Evolutionary conservation across 1,284 basidiomycete genomes (phyloP).

Genomic region (Takashimella tepidaria): DNA sequence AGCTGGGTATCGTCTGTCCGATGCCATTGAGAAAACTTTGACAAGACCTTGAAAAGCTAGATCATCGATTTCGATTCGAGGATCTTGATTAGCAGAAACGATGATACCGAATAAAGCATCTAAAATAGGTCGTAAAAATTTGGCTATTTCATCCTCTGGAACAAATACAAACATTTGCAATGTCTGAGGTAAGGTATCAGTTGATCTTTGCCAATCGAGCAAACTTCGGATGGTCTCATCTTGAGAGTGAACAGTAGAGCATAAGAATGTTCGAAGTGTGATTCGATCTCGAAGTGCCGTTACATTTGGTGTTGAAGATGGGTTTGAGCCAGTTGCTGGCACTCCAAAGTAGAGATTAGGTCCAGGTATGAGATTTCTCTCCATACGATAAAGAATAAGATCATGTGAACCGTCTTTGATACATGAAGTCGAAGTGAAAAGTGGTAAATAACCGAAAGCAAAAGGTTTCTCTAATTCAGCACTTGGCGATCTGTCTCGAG

Average conservation of each 20-base stretch:
- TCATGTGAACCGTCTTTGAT: conserved; percentile 87
- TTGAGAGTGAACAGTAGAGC: conserved; percentile 89
- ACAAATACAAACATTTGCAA: conserved; percentile 87
- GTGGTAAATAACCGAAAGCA: conserved; percentile 86
- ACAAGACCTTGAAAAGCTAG: conserved; percentile 87
- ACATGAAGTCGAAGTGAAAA: conserved; percentile 75
- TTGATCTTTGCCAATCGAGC: conserved; percentile 68
- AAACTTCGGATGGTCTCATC: conserved; percentile 78
- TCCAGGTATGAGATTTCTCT: conserved; percentile 59
- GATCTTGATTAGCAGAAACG: conserved; percentile 64
- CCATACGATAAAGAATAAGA: conserved; percentile 73
- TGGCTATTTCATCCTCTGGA: conserved; percentile 87
- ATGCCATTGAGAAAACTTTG: conserved; percentile 80
- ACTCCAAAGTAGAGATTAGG: conserved; percentile 66
- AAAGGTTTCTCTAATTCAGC: conserved; percentile 67
- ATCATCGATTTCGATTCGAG: conserved; percentile 67
- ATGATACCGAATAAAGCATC: conserved; percentile 90
- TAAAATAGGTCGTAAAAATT: conserved; percentile 87
- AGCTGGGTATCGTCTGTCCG: conserved; percentile 92
- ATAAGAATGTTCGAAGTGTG: conserved; percentile 79
- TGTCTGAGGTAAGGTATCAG: conserved; percentile 63
- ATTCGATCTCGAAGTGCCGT: conserved; percentile 71
- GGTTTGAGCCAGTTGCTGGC: conserved; percentile 58
- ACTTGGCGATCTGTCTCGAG: conserved; percentile 58
- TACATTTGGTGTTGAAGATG: conserved; percentile 61